Base-by-base conservation (phyloP, 176 grass and related monocot species). In the Aegilops bicornis region DNA sequence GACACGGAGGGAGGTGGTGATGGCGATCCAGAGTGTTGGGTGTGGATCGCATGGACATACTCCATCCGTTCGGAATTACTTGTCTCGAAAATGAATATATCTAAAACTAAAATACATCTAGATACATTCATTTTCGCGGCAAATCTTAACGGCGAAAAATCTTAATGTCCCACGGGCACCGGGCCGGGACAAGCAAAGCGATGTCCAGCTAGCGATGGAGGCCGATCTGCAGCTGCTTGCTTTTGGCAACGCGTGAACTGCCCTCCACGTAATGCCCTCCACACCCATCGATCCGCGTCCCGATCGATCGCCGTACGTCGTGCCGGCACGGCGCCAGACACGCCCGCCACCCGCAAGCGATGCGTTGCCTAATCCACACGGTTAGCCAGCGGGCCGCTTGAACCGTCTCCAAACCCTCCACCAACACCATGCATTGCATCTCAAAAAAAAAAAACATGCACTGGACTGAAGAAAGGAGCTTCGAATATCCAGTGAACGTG, bases 211-310 rank as follows among this genome's bases (percentile, higher is more conserved):
- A 20, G 52, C 52, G 52, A 56, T 20, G 14, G 50, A 56, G 16
- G 52, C 7, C 52, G 1, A 20, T 56, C 52, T 60, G 58, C 9
- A 12, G 48, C 36, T 58, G 62, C 63, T 64, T 83, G 27, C 71
- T 86, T 83, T 78, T 5, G 2, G 78, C 52, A 71, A 83, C 88
- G 89, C 79, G 84, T 66, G 35, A 87, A 91, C 80, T 40, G 32
- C n/a, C 36, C 74, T 81, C 79, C 58, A 69, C 83, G 79, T 80
- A 65, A 68, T 84, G 50, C 84, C 32, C 3, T n/a, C 83, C 52
- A 58, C 54, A 22, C 54, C 7, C 54, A 22, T 58, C 52, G 16
- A 54, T 67, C 74, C 59, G n/a, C n/a, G n/a, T n/a, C n/a, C n/a
- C n/a, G n/a, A n/a, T n/a, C n/a, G n/a, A 69, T 79, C 84, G 72